These are phyloP conservation scores for Chondrostereum purpureum DNA, from an alignment of 1,284 basidiomycete species.

Conservation along the genomic window DNA sequence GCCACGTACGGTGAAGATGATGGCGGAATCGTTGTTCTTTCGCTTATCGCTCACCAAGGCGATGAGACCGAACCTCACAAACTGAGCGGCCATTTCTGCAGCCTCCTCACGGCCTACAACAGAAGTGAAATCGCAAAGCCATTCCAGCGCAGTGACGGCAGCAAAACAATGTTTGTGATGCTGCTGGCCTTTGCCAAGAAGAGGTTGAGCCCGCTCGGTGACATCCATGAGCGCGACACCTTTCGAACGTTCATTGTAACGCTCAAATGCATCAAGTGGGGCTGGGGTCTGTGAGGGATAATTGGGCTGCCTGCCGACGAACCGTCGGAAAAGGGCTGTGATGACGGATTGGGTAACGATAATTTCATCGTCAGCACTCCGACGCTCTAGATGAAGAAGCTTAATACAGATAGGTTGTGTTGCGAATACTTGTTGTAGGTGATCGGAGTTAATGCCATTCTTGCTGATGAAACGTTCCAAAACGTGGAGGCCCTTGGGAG, in stretches of 20 bases:
- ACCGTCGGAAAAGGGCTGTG: slow-evolving; percentile 92
- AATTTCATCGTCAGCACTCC: slow-evolving; percentile 92
- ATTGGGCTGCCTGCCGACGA: slow-evolving; percentile 84
- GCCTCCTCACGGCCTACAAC: slow-evolving; percentile 95
- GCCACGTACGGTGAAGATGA: slow-evolving; percentile 87
- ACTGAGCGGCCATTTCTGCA: slow-evolving; percentile 95
- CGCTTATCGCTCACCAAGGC: slow-evolving; percentile 81
- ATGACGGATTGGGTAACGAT: slow-evolving; percentile 92
- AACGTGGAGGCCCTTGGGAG: slow-evolving; percentile 96
- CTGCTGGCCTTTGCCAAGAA: slow-evolving; percentile 40
- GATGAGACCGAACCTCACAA: slow-evolving; percentile 93
- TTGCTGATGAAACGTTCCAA: slow-evolving; percentile 99
- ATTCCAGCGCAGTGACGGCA: slow-evolving; percentile 85
- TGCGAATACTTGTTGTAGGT: slow-evolving; percentile 85
- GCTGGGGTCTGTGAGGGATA: slow-evolving; percentile 47
- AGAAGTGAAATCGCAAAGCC: slow-evolving; percentile 97
- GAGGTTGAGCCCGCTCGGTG: slow-evolving; percentile 51
- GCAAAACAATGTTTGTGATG: slow-evolving; percentile 78
- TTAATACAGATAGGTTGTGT: slow-evolving; percentile 98
- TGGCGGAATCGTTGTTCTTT: slow-evolving; percentile 81
- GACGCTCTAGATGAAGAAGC: slow-evolving; percentile 91
- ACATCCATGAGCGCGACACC: slow-evolving; percentile 69
- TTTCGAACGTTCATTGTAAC: slow-evolving; percentile 75
- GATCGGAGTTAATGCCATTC: slow-evolving; percentile 95
- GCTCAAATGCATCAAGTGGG: slow-evolving; percentile 61